Base-by-base conservation (phyloP, 176 grass and related monocot genomes). In the Pontederia crassipes region DNA sequence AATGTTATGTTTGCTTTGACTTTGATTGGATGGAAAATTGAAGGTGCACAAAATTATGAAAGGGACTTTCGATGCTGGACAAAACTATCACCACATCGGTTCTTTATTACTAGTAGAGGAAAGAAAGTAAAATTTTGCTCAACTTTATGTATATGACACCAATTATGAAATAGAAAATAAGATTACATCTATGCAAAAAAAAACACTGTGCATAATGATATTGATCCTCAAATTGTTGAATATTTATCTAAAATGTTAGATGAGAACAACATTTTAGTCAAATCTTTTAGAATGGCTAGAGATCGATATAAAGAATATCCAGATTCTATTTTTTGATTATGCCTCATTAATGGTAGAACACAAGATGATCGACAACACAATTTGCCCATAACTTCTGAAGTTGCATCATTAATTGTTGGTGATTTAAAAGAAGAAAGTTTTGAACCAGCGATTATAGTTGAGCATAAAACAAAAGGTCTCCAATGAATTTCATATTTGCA, bases 1-100 rank as follows among this genome's bases (percentile, higher is more conserved):
- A 78, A 78, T 13, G 55, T 48, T 8, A 72, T 72, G 62, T 80
- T 80, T 1, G 28, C 78, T 26, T 75, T 80, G n/a, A 75, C 71
- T 54, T 80, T 56, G 6, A 80, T 67, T 48, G 63, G 48, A 9
- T 52, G 70, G 0, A 12, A 46, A 5, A 55, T 74, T 8, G 61
- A 80, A 28, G 47, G n/a, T 24, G 20, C 20, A 24, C 20, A 24
- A 24, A 24, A 24, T 24, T 24, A 24, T 24, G 20, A 24, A 4
- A 8, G 9, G 64, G 62, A 20, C 77, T 35, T 4, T 80, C 65
- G 54, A 58, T 69, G 9, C 75, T 13, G 56, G 71, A 0, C 48
- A 68, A 20, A 80, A 69, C 18, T 75, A 69, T 62, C 63, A 80
- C 62, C 20, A 61, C 1, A 69, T 80, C 4, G 71, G 61, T 8